These are phyloP conservation scores for Parascedosporium putredinis DNA, from an alignment of 2,329 filamentous ascomycete genomes.

Conservation along the genomic window DNA sequence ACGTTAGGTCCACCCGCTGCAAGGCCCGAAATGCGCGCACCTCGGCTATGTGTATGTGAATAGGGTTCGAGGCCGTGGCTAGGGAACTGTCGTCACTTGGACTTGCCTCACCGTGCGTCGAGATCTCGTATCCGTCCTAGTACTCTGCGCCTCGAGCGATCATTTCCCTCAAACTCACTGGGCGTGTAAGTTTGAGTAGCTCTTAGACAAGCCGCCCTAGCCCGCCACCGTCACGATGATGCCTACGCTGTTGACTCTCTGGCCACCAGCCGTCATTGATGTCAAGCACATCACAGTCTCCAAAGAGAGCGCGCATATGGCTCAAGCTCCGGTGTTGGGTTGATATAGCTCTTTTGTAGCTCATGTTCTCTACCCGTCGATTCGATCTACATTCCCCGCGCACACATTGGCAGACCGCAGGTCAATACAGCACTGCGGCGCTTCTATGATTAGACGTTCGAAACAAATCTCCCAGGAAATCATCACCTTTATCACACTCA, in stretches of 20 bases:
- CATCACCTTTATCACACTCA: neutral
- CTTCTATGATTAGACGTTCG: neutral
- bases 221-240: neutral
- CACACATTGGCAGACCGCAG: neutral
- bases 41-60: no score
- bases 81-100: neutral
- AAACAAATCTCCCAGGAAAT: no score
- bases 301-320: neutral
- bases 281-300: neutral
- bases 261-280: neutral
- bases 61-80: neutral
- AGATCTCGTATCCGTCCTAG: no score
- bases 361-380: no score
- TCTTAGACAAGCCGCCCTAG: neutral
- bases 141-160: no score
- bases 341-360: no score
- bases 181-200: neutral
- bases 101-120: neutral
- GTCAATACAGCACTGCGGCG: neutral
- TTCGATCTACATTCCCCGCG: neutral
- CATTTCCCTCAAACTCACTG: no score
- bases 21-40: no score
- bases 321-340: neutral
- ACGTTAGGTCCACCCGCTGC: conserved; percentile 20
- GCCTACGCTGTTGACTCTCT: no score